Percentiles rank a stretch among this genome's conserved stretches.
Evolutionary conservation across 1,284 basidiomycete species (phyloP).

Genomic region (Papiliotrema fonsecae): DNA sequence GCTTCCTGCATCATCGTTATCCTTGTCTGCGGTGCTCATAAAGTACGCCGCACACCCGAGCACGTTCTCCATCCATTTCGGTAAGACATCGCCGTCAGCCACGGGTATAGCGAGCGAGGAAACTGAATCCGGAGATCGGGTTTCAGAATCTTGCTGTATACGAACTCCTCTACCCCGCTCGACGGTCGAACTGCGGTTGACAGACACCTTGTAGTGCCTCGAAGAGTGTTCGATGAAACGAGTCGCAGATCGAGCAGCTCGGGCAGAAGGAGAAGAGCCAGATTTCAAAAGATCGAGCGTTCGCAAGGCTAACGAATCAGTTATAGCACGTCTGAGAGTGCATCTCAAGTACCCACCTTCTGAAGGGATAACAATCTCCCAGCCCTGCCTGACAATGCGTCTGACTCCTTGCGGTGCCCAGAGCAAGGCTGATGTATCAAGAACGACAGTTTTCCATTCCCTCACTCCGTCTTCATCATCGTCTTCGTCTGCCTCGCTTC

Average conservation of each 20-base stretch:
- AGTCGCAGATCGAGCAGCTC: slow-evolving; percentile 57
- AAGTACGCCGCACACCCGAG: slow-evolving; percentile 38
- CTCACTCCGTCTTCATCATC: slow-evolving; percentile 15
- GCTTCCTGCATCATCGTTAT: neutral
- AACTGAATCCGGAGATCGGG: slow-evolving; percentile 13
- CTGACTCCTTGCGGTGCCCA: slow-evolving; percentile 76
- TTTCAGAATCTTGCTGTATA: slow-evolving; percentile 33
- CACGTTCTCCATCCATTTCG: slow-evolving; percentile 33
- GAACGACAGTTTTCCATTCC: slow-evolving; percentile 62
- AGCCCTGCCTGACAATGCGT: slow-evolving; percentile 67
- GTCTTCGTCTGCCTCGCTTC: slow-evolving; percentile 2
- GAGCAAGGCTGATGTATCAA: slow-evolving; percentile 81
- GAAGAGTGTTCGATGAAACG: slow-evolving; percentile 46
- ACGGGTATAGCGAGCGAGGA: slow-evolving; percentile 22
- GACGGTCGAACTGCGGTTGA: slow-evolving; percentile 29
- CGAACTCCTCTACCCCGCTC: slow-evolving; percentile 33
- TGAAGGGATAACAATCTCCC: slow-evolving; percentile 67
- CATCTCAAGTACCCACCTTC: slow-evolving; percentile 61
- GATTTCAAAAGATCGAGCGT: slow-evolving; percentile 93
- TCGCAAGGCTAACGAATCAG: slow-evolving; percentile 61
- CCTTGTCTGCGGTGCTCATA: slow-evolving; percentile 14
- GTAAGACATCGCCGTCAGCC: slow-evolving; percentile 20
- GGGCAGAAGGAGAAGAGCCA: slow-evolving; percentile 68
- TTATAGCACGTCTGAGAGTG: neutral
- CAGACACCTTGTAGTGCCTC: slow-evolving; percentile 27